Conservation (phyloP, 495 filamentous ascomycete species). For the Elaphomyces granulatus region DNA sequence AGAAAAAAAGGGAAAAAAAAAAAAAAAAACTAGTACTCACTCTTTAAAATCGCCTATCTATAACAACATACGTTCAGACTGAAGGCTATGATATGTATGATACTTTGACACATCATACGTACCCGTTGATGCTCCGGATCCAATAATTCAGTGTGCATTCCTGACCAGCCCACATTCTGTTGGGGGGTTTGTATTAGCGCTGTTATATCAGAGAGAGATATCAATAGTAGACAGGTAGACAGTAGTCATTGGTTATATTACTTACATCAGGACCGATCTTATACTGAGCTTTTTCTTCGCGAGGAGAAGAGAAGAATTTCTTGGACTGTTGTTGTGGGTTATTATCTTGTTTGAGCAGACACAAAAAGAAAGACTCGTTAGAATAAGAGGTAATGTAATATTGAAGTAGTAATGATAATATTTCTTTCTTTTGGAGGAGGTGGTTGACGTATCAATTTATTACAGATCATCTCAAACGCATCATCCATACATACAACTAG, state of each 20-base stretch:
- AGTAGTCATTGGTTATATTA: conserved; percentile 4
- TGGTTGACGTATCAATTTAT: not conserved
- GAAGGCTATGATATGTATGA: no score
- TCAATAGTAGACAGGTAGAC: conserved; percentile 2
- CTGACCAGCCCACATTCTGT: conserved; percentile 76
- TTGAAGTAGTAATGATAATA: not conserved
- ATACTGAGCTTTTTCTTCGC: conserved; percentile 57
- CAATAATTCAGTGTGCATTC: conserved; percentile 76
- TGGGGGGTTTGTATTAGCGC: not conserved
- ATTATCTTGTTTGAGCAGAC: no score
- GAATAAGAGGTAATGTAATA: conserved; percentile 1
- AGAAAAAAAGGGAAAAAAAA: not conserved
- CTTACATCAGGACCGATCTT: conserved; percentile 52
- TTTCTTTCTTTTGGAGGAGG: not conserved
- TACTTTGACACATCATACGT: conserved; percentile 11
- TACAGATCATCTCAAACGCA: no score
- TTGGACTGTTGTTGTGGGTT: no score
- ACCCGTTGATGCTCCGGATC: conserved; percentile 76
- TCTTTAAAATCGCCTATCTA: conserved; percentile 89
- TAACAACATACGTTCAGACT: not conserved
- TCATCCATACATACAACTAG: not conserved
- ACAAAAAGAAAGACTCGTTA: conserved; percentile 5
- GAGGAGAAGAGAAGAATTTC: conserved; percentile 59
- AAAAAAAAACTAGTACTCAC: conserved; percentile 25
- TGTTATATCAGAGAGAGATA: not conserved